phyloP scores from a whole-genome alignment of 768 basidiomycete species.

The Infundibulicybe gibba region DNA sequence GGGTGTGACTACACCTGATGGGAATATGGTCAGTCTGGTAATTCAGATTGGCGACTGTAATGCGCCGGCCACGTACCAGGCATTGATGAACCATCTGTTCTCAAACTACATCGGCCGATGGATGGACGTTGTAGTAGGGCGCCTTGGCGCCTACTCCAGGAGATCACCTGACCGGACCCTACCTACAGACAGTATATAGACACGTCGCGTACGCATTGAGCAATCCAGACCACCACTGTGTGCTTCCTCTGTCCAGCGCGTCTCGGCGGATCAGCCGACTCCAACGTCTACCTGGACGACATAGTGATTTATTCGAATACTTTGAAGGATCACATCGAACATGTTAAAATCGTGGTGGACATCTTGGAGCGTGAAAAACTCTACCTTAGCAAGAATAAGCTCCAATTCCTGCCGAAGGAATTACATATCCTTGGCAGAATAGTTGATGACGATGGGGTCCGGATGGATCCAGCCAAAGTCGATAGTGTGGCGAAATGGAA shows the following conservation, averaged over 20 bases:
- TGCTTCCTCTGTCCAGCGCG: too few species aligned
- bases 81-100: slow-evolving; percentile 6
- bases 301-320: slow-evolving; percentile 8
- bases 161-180: too few species aligned
- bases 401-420: slow-evolving; percentile 17
- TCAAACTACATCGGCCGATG: slow-evolving; percentile 2
- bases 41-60: slow-evolving; percentile 6
- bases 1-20: slow-evolving; percentile 9
- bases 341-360: slow-evolving; percentile 10
- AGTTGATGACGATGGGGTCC: slow-evolving; percentile 14
- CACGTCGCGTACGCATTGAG: too few species aligned
- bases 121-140: slow-evolving; percentile 9
- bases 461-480: slow-evolving; percentile 31
- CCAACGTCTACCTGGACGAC: too few species aligned
- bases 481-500: slow-evolving; percentile 21
- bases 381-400: slow-evolving; percentile 25
- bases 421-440: slow-evolving; percentile 24
- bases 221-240: too few species aligned
- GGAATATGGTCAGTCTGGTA: slow-evolving; percentile 5
- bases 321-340: slow-evolving; percentile 6
- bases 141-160: too few species aligned
- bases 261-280: too few species aligned
- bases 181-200: too few species aligned
- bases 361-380: slow-evolving; percentile 22
- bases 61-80: too few species aligned